Conservation (phyloP, 192 early-diverging fungal species). For the Podila clonocystis region DNA sequence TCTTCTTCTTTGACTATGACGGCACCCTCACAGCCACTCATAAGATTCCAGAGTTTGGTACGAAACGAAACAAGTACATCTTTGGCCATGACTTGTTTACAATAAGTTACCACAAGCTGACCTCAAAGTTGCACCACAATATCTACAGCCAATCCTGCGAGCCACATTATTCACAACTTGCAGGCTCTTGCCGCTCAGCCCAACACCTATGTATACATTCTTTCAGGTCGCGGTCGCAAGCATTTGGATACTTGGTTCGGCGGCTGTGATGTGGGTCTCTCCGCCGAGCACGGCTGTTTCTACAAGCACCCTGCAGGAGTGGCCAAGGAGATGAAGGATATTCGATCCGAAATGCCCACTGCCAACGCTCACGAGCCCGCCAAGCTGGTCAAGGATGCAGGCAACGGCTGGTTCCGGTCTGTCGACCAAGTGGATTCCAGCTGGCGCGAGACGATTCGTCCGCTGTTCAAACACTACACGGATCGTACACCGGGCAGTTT, state of each 20-base stretch:
- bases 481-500: slow-evolving; percentile 97
- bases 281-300: slow-evolving; percentile 99
- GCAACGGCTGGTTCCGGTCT: slow-evolving; percentile 86
- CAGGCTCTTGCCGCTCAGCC: slow-evolving; percentile 75
- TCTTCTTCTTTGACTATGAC: slow-evolving; percentile 97
- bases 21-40: slow-evolving; percentile 91
- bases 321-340: slow-evolving; percentile 60
- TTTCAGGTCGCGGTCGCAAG: slow-evolving; percentile 90
- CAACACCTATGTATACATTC: slow-evolving; percentile 94
- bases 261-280: slow-evolving; percentile 87
- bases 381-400: slow-evolving; percentile 63
- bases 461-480: slow-evolving; percentile 96
- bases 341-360: slow-evolving; percentile 51
- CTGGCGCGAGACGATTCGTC: slow-evolving; percentile 93
- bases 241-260: slow-evolving; percentile 95
- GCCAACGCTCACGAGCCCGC: slow-evolving; percentile 53
- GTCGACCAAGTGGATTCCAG: slow-evolving; percentile 90
- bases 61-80: neutral
- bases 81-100: no score
- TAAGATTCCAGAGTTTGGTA: slow-evolving; percentile 89
- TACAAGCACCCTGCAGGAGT: slow-evolving; percentile 89
- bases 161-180: slow-evolving; percentile 74
- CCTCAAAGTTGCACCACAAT: no score
- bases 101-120: no score
- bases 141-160: slow-evolving; percentile 77